Evolutionary conservation across 129 eudicot genomes (phyloP), one percentile per base, ranked within the genome.

Genomic region (Escallonia rubra): DNA sequence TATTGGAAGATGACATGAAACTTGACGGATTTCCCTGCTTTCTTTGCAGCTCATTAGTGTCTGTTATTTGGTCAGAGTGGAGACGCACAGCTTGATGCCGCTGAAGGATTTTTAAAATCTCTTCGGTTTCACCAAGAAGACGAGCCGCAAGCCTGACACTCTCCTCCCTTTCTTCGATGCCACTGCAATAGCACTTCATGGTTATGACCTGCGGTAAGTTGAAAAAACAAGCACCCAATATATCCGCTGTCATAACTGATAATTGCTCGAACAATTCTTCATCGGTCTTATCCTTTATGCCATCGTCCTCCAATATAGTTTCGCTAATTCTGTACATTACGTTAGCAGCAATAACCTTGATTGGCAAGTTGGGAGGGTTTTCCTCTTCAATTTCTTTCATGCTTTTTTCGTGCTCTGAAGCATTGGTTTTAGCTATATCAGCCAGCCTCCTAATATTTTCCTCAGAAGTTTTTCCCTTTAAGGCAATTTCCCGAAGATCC

Each of bases 301-400:
- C 57, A 15, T 8, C 54, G 41, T 15, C 54, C 9, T 13, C 15
- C 38, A 61, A 34, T 10, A 61, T 13, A n/a, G 49, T 41, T 41
- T 61, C 50, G 42, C 50, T 61, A 16, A 61, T 61, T 61, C 49
- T 67, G 51, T 82, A 68, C 84, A 83, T 75, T 13, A 81, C 75
- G 58, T 83, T 83, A 41, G 49, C 50, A 41, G 50, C 63, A 4
- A 59, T 59, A 56, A 83, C 57, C 46, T 40, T 60, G 10, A 11
- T 11, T 52, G 57, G 57, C 63, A 2, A 23, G 3, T 59, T 39
- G 39, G 2, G 43, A 6, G 44, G 5, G 13, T 39, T 10, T 7
- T 59, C 43, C 12, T 59, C 63, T 59, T 9, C 5, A 41, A 49
- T 38, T 42, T 23, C 23, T 2, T 10, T 41, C 9, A 3, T n/a